Base-by-base conservation (phyloP, 306 rosid genomes). In the Vigna unguiculata region DNA sequence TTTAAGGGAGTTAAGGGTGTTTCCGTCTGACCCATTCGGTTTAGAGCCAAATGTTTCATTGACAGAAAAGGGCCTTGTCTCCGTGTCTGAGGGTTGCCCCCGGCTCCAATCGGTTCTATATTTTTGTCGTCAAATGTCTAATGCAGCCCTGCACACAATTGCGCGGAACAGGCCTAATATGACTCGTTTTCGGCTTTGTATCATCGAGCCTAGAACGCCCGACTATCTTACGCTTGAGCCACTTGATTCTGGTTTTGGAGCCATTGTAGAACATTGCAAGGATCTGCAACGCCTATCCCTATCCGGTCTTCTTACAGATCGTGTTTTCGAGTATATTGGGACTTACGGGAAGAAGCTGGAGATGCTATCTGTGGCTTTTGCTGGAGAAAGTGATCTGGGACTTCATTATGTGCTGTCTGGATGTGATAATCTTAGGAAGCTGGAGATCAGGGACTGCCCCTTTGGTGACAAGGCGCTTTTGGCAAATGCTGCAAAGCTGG, bases 401-500 rank as follows among this genome's bases (percentile, higher is more conserved):
- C 98, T 94, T 62, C 95, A 94, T 78, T 88, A 92, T 21, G 75
- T 94, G 63, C 76, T 94, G 60, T 89, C 98, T 43, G 98, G 98
- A 55, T 94, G 98, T 25, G 96, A 94, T 6, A 94, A 86, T 78
- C 97, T 94, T 52, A 83, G 90, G 84, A 94, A 94, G 84, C 86
- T 94, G 82, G 98, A 94, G 90, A 92, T 94, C 43, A 90, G 96
- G 85, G 98, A 94, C 81, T 94, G 97, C 82, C 98, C 98, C 63
- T 94, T 94, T 80, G 97, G 97, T 57, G 98, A 94, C 69, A 90
- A 94, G 81, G 95, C 98, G 65, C 98, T 94, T 78, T 85, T 94
- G 90, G 97, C 95, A 52, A 94, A 94, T 85, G 98, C 97, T 84
- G 97, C 93, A 77, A 94, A 94, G 91, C 96, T 94, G 89, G 96